Conservation (phyloP, 768 basidiomycete species). For the Terana coerulea region DNA sequence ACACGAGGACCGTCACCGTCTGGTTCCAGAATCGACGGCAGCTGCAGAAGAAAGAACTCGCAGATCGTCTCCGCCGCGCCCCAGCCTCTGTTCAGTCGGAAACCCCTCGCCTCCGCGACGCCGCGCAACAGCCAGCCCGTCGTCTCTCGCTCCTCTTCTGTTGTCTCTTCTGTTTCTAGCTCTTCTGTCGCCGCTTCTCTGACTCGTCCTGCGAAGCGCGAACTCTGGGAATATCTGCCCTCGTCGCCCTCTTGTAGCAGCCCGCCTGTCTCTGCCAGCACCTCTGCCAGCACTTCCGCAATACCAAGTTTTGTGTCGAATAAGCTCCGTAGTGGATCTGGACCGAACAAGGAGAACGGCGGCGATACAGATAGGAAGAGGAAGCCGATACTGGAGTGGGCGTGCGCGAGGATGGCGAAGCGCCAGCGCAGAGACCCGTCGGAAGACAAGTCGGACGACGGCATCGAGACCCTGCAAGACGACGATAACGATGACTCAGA, state of each 20-base stretch:
- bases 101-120: slow-evolving; percentile 6
- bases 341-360: slow-evolving; percentile 1
- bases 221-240: slow-evolving; percentile 28
- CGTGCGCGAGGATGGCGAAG: slow-evolving; percentile 38
- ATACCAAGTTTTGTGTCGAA: slow-evolving; percentile 15
- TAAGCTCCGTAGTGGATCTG: slow-evolving; percentile 8
- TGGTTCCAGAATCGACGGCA: slow-evolving; percentile 36
- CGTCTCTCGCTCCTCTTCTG: slow-evolving; percentile 9
- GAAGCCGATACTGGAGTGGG: slow-evolving; percentile 40
- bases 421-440: slow-evolving; percentile 25
- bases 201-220: slow-evolving; percentile 18
- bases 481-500: slow-evolving; percentile 13
- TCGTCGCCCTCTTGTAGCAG: slow-evolving; percentile 22
- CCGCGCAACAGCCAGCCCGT: slow-evolving; percentile 10
- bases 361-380: slow-evolving; percentile 17
- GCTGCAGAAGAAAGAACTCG: slow-evolving; percentile 19
- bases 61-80: slow-evolving; percentile 8
- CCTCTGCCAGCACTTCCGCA: slow-evolving; percentile 8
- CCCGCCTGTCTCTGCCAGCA: not conserved
- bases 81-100: slow-evolving; percentile 8
- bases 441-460: slow-evolving; percentile 2
- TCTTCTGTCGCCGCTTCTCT: slow-evolving; percentile 8
- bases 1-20: slow-evolving; percentile 28
- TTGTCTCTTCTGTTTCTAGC: slow-evolving; percentile 10
- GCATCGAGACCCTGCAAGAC: slow-evolving; percentile 13